A percentile compares a stretch with the other conserved stretches of the same genome.
Evolutionary conservation across 305 asterid genomes (phyloP).

Genomic region (Fraxinus paxiana): DNA sequence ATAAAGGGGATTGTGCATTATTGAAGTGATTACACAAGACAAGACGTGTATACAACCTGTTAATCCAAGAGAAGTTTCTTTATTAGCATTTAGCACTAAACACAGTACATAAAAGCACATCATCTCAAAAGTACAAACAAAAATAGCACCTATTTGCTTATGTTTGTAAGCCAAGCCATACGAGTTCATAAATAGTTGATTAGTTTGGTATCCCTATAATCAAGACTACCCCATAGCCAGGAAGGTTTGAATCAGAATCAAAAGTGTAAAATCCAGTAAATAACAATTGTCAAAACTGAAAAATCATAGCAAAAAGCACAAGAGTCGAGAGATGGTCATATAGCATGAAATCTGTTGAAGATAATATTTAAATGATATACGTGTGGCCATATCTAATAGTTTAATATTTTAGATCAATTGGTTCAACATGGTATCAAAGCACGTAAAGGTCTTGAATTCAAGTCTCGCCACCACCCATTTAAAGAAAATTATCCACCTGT

Average conservation of each 20-base stretch:
- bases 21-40: neutral
- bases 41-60: neutral
- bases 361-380: too few species aligned
- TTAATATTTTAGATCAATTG: too few species aligned
- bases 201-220: neutral
- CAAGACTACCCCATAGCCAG: neutral
- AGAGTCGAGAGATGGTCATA: neutral
- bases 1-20: neutral
- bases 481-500: too few species aligned
- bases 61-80: neutral
- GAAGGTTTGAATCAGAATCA: neutral
- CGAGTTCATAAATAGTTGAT: neutral
- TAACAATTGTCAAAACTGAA: slow-evolving; percentile 6
- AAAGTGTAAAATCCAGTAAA: neutral
- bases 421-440: neutral
- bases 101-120: neutral
- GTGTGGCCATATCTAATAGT: neutral
- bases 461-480: neutral
- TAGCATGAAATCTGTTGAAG: neutral
- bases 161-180: neutral
- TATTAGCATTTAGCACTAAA: neutral
- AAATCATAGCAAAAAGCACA: neutral
- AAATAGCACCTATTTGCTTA: neutral
- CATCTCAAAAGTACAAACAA: neutral
- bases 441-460: neutral